Conservation (phyloP, 108 stramenopile species). For the Cyclotella baltica region DNA sequence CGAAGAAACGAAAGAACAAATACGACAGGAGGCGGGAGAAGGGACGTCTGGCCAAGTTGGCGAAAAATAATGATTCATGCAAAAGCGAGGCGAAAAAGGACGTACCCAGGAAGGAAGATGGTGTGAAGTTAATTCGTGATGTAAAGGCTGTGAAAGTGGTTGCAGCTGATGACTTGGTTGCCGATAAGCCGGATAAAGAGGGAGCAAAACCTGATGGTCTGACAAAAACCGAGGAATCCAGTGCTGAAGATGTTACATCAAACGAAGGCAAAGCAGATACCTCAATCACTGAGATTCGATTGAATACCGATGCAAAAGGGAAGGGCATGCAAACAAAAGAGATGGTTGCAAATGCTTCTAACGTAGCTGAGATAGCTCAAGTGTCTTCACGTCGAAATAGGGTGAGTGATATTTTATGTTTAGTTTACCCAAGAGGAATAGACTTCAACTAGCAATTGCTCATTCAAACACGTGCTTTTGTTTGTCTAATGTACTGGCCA, state of each 20-base stretch:
- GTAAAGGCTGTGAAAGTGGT: neutral
- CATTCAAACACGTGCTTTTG: no score
- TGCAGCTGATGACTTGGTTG: neutral
- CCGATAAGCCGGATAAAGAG: no score
- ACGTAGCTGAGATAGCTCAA: neutral
- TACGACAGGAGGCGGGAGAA: slow-evolving; percentile 71
- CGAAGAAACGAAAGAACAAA: slow-evolving; percentile 73
- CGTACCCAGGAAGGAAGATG: no score
- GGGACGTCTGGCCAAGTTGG: slow-evolving; percentile 39
- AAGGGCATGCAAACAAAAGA: no score
- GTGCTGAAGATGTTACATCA: neutral
- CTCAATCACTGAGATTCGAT: neutral
- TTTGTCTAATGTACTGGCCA: neutral
- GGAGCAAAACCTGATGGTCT: no score
- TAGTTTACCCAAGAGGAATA: neutral
- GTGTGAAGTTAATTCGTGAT: neutral
- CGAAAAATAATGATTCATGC: neutral
- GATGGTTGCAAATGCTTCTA: neutral
- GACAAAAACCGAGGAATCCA: neutral
- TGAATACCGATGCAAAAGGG: no score
- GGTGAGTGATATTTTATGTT: neutral
- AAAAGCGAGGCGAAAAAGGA: no score
- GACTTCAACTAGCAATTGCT: neutral
- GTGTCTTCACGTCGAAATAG: slow-evolving; percentile 13
- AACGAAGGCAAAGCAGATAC: neutral